Percentiles rank a stretch among this genome's conserved stretches.
These are phyloP conservation scores for Kalanchoe fedtschenkoi DNA, from an alignment of 164 flowering plant genomes.

Conservation along the genomic window DNA sequence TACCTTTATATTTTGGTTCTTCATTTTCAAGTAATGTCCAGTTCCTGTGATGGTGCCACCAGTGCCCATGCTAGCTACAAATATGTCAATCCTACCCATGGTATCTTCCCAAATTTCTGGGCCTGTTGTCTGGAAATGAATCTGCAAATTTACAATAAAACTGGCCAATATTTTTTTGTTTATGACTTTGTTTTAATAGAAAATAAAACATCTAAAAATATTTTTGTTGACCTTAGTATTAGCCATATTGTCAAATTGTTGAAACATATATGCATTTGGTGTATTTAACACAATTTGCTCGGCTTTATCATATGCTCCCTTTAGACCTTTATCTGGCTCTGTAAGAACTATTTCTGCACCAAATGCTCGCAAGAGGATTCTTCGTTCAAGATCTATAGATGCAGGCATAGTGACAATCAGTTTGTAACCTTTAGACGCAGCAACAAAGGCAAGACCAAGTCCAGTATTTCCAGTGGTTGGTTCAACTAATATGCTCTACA, in stretches of 20 bases:
- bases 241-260: conserved; percentile 62
- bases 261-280: conserved; percentile 73
- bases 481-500: conserved; percentile 67
- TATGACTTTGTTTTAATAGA: not conserved
- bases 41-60: conserved; percentile 76
- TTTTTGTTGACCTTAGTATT: conserved; percentile 39
- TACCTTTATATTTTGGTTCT: conserved; percentile 64
- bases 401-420: conserved; percentile 76
- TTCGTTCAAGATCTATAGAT: conserved; percentile 58
- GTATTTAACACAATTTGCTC: conserved; percentile 50
- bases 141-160: conserved; percentile 29
- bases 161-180: not conserved
- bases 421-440: conserved; percentile 68
- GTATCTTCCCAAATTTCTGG: conserved; percentile 94
- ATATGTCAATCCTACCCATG: conserved; percentile 55
- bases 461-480: conserved; percentile 88
- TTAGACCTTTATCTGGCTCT: conserved; percentile 57
- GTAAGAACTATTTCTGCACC: conserved; percentile 76
- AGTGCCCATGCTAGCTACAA: conserved; percentile 77
- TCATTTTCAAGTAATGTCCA: conserved; percentile 64
- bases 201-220: not conserved
- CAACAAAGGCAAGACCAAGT: conserved; percentile 73
- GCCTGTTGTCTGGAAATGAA: conserved; percentile 78
- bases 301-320: conserved; percentile 78
- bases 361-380: conserved; percentile 70